Conservation (phyloP, 2,329 filamentous ascomycete species). For the Didymella exigua region DNA sequence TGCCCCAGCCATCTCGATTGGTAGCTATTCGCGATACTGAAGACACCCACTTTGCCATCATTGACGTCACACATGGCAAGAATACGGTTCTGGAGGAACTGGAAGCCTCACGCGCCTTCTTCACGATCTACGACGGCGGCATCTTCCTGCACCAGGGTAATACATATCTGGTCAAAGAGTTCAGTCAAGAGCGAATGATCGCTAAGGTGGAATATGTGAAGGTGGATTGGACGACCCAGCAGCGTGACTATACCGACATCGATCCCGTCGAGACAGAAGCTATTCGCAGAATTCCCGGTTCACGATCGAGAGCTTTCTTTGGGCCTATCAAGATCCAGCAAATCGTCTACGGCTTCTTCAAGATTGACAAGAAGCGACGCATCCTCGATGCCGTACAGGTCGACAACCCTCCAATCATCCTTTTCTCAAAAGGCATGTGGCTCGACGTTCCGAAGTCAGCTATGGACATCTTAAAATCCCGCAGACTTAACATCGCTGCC, state of each 20-base stretch:
- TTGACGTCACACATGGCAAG: conserved; percentile 81
- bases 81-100: conserved; percentile 92
- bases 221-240: conserved; percentile 93
- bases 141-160: conserved; percentile 97
- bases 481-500: conserved; percentile 79
- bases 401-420: conserved; percentile 88
- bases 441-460: conserved; percentile 83
- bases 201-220: conserved; percentile 87
- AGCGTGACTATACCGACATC: conserved; percentile 91
- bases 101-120: conserved; percentile 93
- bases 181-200: conserved; percentile 77
- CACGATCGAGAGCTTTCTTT: conserved; percentile 76
- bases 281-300: conserved; percentile 72
- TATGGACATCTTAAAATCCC: conserved; percentile 75
- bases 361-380: conserved; percentile 82
- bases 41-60: conserved; percentile 91
- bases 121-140: conserved; percentile 94
- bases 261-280: conserved; percentile 92
- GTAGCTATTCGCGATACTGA: conserved; percentile 89
- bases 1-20: conserved; percentile 79
- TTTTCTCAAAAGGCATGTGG: conserved; percentile 91
- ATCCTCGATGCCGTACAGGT: conserved; percentile 92
- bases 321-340: conserved; percentile 85
- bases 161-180: conserved; percentile 89
- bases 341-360: conserved; percentile 96